Percentiles rank a stretch among this genome's conserved stretches.
These are phyloP conservation scores for Penicillium sp. DNA, from an alignment of 2,329 filamentous ascomycete species.

Conservation along the genomic window DNA sequence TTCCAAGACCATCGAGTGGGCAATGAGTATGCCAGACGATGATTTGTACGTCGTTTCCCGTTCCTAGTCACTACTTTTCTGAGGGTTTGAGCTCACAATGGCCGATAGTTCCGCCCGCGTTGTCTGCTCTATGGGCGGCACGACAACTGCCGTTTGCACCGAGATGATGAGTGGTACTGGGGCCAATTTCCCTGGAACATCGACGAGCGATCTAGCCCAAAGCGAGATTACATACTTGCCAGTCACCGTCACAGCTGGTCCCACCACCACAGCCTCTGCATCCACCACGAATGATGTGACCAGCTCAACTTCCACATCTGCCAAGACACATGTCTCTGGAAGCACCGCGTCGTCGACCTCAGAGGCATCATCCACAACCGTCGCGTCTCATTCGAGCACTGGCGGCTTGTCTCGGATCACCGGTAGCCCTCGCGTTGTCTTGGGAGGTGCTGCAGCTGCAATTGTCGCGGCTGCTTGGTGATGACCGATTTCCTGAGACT, in stretches of 20 bases:
- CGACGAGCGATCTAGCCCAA: background rate
- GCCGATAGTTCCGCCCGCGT: constrained; percentile 9
- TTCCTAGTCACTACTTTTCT: background rate
- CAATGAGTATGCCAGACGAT: background rate
- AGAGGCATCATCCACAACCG: background rate
- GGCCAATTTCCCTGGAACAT: constrained; percentile 8
- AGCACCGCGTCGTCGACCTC: background rate
- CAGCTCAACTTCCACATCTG: background rate
- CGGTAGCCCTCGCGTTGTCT: constrained; percentile 1
- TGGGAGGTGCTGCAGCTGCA: constrained; percentile 13
- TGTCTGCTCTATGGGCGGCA: constrained; percentile 25
- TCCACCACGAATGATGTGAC: background rate
- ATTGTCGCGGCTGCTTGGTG: constrained; percentile 8
- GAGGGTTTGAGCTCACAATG: background rate
- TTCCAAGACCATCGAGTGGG: constrained; percentile 16
- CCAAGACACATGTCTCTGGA: background rate
- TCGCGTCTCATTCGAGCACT: constrained; percentile 8
- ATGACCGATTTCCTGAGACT: background rate
- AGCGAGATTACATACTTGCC: constrained; percentile 21
- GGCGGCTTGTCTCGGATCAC: constrained; percentile 11
- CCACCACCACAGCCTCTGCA: background rate
- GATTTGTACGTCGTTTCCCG: background rate
- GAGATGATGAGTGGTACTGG: constrained; percentile 5
- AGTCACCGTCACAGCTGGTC: constrained; percentile 31
- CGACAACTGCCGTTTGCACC: constrained; percentile 25